Evolutionary conservation across 371 early-diverging fungal genomes (phyloP).

Genomic region (Neoconidiobolus thromboides): DNA sequence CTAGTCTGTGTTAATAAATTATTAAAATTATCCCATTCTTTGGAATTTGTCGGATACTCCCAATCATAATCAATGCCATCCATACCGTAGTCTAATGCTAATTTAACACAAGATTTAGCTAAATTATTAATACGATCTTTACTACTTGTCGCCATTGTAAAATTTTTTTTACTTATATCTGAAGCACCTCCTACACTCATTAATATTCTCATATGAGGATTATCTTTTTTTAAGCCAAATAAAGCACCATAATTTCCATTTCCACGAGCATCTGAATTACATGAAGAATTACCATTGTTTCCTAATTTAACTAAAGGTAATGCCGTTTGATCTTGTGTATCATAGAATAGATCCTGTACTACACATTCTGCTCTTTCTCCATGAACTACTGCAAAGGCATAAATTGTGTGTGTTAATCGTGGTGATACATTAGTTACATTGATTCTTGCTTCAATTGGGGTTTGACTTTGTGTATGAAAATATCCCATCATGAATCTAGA

Average conservation of each 20-base stretch:
- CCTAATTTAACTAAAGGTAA: neutral
- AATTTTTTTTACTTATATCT: neutral
- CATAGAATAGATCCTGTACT: neutral
- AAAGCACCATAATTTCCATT: neutral
- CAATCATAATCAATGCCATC: constrained; percentile 5
- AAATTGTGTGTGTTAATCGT: neutral
- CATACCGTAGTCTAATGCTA: constrained; percentile 2
- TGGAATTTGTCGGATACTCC: neutral
- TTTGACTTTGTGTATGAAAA: neutral
- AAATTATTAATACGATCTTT: neutral
- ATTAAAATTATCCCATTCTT: neutral
- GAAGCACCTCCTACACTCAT: neutral
- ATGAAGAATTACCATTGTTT: neutral
- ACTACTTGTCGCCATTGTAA: neutral
- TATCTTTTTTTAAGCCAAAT: neutral
- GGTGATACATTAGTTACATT: neutral
- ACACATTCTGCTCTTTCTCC: neutral
- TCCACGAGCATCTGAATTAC: neutral
- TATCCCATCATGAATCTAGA: neutral
- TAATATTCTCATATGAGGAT: neutral
- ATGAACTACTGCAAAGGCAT: neutral
- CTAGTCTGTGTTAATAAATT: neutral
- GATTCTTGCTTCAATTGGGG: neutral
- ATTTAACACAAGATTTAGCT: neutral
- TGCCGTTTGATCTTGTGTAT: neutral